Conservation (phyloP, 2,329 filamentous ascomycete species). For the Aspergillus sergii region DNA sequence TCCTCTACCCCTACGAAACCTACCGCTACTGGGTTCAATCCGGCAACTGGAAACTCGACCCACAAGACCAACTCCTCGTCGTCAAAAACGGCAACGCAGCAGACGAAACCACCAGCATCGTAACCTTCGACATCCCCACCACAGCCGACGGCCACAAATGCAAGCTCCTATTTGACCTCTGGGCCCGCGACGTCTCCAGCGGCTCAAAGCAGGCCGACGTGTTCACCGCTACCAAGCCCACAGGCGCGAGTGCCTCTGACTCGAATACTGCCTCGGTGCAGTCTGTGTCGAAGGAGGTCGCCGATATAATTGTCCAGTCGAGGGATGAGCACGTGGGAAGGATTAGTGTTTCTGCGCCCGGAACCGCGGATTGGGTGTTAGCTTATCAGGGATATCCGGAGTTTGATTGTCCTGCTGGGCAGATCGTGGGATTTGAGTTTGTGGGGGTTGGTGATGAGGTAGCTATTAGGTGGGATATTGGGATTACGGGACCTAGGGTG, state of each 20-base stretch:
- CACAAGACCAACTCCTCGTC: slow-evolving; percentile 26
- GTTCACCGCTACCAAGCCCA: slow-evolving; percentile 27
- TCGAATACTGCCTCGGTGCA: neutral
- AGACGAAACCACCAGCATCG: slow-evolving; percentile 26
- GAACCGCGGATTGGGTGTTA: slow-evolving; percentile 23
- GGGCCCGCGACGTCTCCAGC: slow-evolving; percentile 24
- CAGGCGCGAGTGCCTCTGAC: slow-evolving; percentile 1
- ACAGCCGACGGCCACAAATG: slow-evolving; percentile 21
- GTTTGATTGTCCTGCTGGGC: slow-evolving; percentile 25
- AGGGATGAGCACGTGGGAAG: slow-evolving; percentile 25
- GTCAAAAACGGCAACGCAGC: slow-evolving; percentile 23
- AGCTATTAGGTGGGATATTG: slow-evolving; percentile 27
- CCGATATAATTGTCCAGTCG: slow-evolving; percentile 8
- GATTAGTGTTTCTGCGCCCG: slow-evolving; percentile 17
- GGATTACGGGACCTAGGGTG: slow-evolving; percentile 25
- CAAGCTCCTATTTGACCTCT: slow-evolving; percentile 27
- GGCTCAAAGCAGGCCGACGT: slow-evolving; percentile 26
- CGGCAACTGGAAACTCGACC: slow-evolving; percentile 23
- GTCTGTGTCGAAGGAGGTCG: slow-evolving; percentile 10
- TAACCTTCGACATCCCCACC: slow-evolving; percentile 23
- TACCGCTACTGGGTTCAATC: slow-evolving; percentile 27
- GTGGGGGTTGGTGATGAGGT: slow-evolving; percentile 28
- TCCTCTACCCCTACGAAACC: slow-evolving; percentile 23
- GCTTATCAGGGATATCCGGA: slow-evolving; percentile 23
- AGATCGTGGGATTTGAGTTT: slow-evolving; percentile 28